These are phyloP conservation scores for Capsella bursapastoris DNA, from an alignment of 345 rosid species.

Conservation along the genomic window DNA sequence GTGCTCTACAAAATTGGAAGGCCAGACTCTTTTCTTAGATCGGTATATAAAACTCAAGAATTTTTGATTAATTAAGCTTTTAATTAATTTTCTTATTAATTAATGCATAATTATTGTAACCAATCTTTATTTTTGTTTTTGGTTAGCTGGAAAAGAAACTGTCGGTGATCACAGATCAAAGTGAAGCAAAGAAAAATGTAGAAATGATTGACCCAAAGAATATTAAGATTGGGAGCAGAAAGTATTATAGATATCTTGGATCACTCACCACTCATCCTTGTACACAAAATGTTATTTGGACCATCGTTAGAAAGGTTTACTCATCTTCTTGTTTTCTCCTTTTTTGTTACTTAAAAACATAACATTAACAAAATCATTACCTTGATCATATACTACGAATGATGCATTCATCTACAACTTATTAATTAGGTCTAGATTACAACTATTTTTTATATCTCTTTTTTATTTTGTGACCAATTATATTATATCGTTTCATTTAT, in stretches of 20 bases:
- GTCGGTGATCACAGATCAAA: constrained; percentile 39
- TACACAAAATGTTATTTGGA: constrained; percentile 76
- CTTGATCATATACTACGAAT: background rate
- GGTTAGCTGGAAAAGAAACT: constrained; percentile 54
- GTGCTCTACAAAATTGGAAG: constrained; percentile 69
- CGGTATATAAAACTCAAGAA: constrained; percentile 47
- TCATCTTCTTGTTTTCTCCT: background rate
- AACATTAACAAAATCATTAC: background rate
- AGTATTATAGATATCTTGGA: constrained; percentile 78
- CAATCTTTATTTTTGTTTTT: constrained; percentile 12
- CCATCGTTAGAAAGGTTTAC: constrained; percentile 61
- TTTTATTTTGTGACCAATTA: background rate
- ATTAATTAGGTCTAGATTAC: too few relatives aligned
- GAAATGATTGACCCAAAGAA: constrained; percentile 61
- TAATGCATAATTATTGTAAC: background rate
- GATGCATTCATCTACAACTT: background rate
- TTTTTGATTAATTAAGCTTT: constrained; percentile 16
- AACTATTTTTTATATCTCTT: too few relatives aligned
- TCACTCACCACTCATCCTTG: constrained; percentile 95
- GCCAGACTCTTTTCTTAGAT: constrained; percentile 65
- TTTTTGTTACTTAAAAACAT: background rate
- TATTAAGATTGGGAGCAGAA: constrained; percentile 59
- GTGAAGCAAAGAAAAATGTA: constrained; percentile 39
- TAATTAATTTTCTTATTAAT: background rate
- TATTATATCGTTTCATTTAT: background rate